Conservation (phyloP, 129 eudicot genomes). For the Centella asiatica region DNA sequence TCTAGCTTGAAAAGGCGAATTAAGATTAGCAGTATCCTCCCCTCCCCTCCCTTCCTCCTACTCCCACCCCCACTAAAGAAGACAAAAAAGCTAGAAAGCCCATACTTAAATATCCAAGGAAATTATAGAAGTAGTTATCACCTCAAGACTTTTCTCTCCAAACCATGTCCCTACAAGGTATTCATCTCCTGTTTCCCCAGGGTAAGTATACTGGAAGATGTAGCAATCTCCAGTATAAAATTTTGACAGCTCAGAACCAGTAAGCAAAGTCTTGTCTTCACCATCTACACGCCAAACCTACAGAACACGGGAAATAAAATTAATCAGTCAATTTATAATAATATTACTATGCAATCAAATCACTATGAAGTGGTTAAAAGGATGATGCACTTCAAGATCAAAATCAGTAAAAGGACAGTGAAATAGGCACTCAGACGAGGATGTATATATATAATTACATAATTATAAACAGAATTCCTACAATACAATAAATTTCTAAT, state of each 20-base stretch:
- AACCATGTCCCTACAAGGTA: conserved; percentile 84
- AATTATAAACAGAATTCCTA: too few species aligned
- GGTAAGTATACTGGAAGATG: conserved; percentile 73
- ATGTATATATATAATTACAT: too few species aligned
- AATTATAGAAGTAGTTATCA: conserved; percentile 6
- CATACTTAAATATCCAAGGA: too few species aligned
- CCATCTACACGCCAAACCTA: conserved; percentile 98
- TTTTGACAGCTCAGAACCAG: conserved; percentile 60
- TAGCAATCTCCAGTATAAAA: conserved; percentile 96
- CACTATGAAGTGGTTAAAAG: neutral
- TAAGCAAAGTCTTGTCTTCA: conserved; percentile 52
- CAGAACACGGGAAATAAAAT: conserved; percentile 11
- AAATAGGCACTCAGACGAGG: neutral
- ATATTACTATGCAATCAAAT: neutral
- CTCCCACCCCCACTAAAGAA: too few species aligned
- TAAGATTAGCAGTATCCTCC: too few species aligned
- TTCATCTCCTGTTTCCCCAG: conserved; percentile 83
- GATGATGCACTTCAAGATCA: neutral
- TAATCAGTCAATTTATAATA: conserved; percentile 3
- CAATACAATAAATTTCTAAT: neutral
- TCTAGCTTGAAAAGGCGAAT: too few species aligned
- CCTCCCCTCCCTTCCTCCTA: too few species aligned
- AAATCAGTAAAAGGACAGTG: neutral
- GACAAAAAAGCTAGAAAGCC: neutral
- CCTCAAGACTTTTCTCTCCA: conserved; percentile 83